Conservation (phyloP, 2,329 filamentous ascomycete species). For the Metarhizium album region DNA sequence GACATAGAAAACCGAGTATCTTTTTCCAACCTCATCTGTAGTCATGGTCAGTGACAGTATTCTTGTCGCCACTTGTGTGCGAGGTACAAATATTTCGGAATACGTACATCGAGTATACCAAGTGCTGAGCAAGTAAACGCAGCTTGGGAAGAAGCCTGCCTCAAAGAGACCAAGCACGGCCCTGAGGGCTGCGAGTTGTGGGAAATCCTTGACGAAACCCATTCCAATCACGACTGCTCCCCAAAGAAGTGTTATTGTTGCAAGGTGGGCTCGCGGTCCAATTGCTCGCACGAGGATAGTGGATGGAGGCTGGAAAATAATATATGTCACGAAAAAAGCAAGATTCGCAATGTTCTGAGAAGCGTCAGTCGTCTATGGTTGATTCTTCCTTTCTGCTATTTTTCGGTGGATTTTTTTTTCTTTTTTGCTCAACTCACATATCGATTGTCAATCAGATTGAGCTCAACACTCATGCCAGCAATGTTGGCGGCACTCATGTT, state of each 20-base stretch:
- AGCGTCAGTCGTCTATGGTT: not conserved
- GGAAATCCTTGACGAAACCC: conserved; percentile 47
- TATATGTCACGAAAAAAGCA: conserved; percentile 65
- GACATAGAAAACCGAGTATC: conserved; percentile 60
- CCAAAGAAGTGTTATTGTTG: conserved; percentile 46
- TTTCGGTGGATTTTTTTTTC: not conserved
- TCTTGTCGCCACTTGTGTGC: not conserved
- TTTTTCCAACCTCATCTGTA: conserved; percentile 55
- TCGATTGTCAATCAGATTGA: conserved; percentile 33
- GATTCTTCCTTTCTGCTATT: not conserved
- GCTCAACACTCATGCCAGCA: conserved; percentile 47
- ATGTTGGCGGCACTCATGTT: conserved; percentile 66
- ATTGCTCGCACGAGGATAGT: conserved; percentile 58
- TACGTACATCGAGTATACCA: conserved; percentile 58
- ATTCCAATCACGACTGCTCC: conserved; percentile 53
- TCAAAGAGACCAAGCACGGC: conserved; percentile 54
- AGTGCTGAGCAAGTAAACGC: conserved; percentile 61
- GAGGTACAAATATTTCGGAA: not conserved
- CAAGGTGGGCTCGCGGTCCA: conserved; percentile 48
- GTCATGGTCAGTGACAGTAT: not conserved
- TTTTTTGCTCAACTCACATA: conserved; percentile 25
- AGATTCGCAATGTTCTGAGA: conserved; percentile 52
- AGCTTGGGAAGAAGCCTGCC: conserved; percentile 61
- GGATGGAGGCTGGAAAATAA: conserved; percentile 60
- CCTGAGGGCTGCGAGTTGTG: conserved; percentile 41